Evolutionary conservation across 345 rosid species (phyloP).

Genomic region (Balakata baccata): DNA sequence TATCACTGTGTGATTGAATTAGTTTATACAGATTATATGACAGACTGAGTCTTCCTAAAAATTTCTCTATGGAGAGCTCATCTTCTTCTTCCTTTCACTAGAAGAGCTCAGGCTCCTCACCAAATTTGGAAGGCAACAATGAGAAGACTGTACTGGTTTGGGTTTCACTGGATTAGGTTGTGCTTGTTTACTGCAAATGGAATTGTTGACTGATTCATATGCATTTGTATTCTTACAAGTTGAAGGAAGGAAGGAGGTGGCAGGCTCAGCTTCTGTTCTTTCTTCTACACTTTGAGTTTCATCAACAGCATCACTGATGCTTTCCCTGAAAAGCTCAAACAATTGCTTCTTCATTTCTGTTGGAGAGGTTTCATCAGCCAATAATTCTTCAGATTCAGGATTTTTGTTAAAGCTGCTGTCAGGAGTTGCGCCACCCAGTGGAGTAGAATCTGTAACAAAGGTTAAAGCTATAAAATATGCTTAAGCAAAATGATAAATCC

Average conservation of each 20-base stretch:
- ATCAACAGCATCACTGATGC: conserved; percentile 22
- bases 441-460: conserved; percentile 45
- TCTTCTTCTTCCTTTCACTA: conserved; percentile 41
- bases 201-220: conserved; percentile 13
- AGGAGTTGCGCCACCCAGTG: conserved; percentile 41
- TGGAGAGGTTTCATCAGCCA: conserved; percentile 28
- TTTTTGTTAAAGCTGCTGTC: conserved; percentile 26
- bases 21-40: too few relatives aligned
- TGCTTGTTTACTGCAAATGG: conserved; percentile 22
- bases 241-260: conserved; percentile 13
- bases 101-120: conserved; percentile 42
- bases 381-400: conserved; percentile 18
- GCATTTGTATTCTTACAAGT: conserved; percentile 23
- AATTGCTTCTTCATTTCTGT: conserved; percentile 48
- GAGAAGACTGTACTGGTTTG: conserved; percentile 33
- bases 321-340: conserved; percentile 51
- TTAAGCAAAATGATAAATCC: too few relatives aligned
- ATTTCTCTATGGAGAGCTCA: conserved; percentile 24
- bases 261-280: conserved; percentile 17
- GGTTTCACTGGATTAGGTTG: conserved; percentile 16
- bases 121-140: conserved; percentile 49
- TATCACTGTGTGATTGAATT: too few relatives aligned
- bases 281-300: conserved; percentile 18
- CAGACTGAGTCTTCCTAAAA: too few relatives aligned
- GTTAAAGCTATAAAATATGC: too few relatives aligned